Conservation (phyloP, 2,329 filamentous ascomycete genomes). For the Paecilomyces formosus region DNA sequence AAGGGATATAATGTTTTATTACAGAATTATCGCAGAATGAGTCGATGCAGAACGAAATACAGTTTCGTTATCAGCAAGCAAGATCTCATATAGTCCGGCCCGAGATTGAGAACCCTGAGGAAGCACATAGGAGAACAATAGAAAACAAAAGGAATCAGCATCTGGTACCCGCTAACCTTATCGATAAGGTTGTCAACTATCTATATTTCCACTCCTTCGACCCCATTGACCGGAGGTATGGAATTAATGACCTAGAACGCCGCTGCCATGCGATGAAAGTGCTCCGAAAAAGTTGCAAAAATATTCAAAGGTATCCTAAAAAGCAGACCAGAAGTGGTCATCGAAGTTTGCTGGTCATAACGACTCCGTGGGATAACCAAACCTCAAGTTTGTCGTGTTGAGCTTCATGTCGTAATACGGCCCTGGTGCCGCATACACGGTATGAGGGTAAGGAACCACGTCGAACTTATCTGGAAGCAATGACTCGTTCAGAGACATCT, state of each 20-base stretch:
- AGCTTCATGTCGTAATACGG: conserved; percentile 16
- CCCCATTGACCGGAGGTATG: neutral
- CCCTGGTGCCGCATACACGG: conserved; percentile 13
- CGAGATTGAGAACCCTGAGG: neutral
- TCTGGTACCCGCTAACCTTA: neutral
- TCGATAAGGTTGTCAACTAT: neutral
- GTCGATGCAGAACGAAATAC: neutral
- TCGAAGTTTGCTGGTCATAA: neutral
- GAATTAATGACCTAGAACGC: neutral
- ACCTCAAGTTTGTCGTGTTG: conserved; percentile 7
- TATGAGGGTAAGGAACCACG: conserved; percentile 15
- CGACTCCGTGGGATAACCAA: neutral
- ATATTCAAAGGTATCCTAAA: neutral
- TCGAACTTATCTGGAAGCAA: conserved; percentile 18
- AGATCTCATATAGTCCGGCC: neutral
- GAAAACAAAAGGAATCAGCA: neutral
- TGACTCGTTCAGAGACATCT: conserved; percentile 10
- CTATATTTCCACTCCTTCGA: neutral
- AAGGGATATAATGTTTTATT: neutral
- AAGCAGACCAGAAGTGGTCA: neutral
- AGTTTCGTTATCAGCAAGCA: neutral
- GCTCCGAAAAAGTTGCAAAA: neutral
- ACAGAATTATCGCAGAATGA: neutral
- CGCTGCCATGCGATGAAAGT: neutral
- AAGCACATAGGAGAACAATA: neutral